A percentile compares a stretch with the other conserved stretches of the same genome.
These are phyloP conservation scores for Fagus crenata DNA, from an alignment of 306 rosid species.

Conservation along the genomic window DNA sequence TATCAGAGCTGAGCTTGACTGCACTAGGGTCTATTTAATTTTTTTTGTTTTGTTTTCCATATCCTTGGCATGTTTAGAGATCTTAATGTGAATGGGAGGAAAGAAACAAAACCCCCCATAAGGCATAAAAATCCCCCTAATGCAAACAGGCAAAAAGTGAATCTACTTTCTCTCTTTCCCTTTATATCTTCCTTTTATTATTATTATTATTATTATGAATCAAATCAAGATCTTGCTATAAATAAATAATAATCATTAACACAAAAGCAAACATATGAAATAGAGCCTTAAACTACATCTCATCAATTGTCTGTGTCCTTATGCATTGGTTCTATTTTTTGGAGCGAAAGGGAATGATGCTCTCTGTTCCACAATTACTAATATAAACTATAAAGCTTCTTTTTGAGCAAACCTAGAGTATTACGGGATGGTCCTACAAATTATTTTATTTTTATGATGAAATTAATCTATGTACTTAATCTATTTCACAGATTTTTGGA, in stretches of 20 bases:
- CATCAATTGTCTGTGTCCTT: constrained; percentile 13
- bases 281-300: constrained; percentile 25
- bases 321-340: background rate
- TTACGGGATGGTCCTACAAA: constrained; percentile 13
- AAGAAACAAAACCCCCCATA: constrained; percentile 7
- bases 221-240: constrained; percentile 41
- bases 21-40: background rate
- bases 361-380: background rate
- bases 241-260: background rate
- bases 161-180: constrained; percentile 11
- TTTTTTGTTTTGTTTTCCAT: background rate
- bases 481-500: too few relatives aligned
- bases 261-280: constrained; percentile 21
- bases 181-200: background rate
- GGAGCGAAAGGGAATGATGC: background rate
- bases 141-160: constrained; percentile 3
- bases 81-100: constrained; percentile 24
- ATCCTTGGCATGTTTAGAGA: background rate
- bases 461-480: too few relatives aligned
- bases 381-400: background rate
- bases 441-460: background rate
- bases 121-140: constrained; percentile 1
- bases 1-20: constrained; percentile 34
- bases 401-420: constrained; percentile 23
- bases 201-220: constrained; percentile 2